phyloP scores from a whole-genome alignment of 257 asterid genomes.

The Eucommia ulmoides region DNA sequence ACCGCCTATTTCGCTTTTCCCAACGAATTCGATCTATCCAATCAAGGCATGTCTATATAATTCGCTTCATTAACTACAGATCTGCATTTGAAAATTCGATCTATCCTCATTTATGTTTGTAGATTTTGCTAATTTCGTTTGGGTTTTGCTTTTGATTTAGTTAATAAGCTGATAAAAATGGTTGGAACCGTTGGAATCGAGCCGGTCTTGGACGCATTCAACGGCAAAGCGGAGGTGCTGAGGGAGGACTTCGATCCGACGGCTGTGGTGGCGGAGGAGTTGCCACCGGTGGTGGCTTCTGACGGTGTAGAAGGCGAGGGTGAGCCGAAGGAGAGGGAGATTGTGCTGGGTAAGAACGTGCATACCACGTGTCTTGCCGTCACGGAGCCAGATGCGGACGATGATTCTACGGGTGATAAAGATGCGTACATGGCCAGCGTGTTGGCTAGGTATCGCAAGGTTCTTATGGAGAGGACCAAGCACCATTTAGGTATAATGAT shows the following conservation, averaged over 20 bases:
- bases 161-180: no score
- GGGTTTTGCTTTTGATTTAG: no score
- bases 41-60: no score
- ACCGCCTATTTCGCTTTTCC: no score
- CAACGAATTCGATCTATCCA: no score
- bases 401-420: conserved; percentile 1
- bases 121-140: no score
- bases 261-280: background rate
- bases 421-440: conserved; percentile 9
- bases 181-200: background rate
- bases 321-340: background rate
- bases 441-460: conserved; percentile 2
- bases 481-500: conserved; percentile 9
- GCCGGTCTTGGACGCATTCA: background rate
- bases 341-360: conserved; percentile 3
- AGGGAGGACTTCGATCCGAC: background rate
- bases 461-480: conserved; percentile 6
- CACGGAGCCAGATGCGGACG: conserved; percentile 7
- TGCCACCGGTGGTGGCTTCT: background rate
- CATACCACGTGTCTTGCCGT: background rate
- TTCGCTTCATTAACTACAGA: no score
- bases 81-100: no score
- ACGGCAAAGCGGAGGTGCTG: background rate
- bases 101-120: no score
- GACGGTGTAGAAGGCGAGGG: background rate